Evolutionary conservation across 495 filamentous ascomycete species (phyloP).

Genomic region (Cladorrhinum samala): DNA sequence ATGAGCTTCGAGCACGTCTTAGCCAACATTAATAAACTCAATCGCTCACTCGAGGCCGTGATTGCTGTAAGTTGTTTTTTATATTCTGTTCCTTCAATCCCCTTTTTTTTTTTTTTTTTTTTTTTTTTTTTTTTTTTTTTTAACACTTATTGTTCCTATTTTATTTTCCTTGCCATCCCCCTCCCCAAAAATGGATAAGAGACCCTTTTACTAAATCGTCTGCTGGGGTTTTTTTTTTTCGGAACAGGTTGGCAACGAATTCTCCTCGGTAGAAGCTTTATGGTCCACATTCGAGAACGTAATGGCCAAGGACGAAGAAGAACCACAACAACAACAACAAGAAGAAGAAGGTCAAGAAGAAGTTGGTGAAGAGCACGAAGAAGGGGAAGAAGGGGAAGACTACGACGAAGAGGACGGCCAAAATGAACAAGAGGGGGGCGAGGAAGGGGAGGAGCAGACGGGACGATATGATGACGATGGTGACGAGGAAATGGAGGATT

Average conservation of each 20-base stretch:
- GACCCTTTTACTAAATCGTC: background rate
- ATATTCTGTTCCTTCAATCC: too few species aligned
- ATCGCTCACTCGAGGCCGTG: constrained; percentile 87
- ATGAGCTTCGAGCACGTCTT: constrained; percentile 90
- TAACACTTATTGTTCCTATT: too few species aligned
- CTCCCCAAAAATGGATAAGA: too few species aligned
- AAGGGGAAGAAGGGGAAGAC: constrained; percentile 26
- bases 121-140: too few species aligned
- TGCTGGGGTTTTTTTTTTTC: background rate
- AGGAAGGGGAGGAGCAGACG: constrained; percentile 12
- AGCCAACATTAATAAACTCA: constrained; percentile 92
- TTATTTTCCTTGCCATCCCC: too few species aligned
- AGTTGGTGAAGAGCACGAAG: constrained; percentile 20
- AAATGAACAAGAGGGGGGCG: constrained; percentile 22
- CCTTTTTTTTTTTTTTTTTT: too few species aligned
- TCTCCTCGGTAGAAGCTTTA: constrained; percentile 89
- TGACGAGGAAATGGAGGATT: constrained; percentile 8
- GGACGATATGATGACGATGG: background rate
- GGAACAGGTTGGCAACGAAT: constrained; percentile 87
- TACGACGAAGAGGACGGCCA: constrained; percentile 6
- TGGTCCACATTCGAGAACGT: constrained; percentile 97
- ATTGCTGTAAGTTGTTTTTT: constrained; percentile 63
- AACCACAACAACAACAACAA: constrained; percentile 31
- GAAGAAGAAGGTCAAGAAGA: constrained; percentile 24
- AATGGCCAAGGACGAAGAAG: constrained; percentile 71